Evolutionary conservation across 164 flowering plant genomes (phyloP).

Genomic region (Saururus chinensis): DNA sequence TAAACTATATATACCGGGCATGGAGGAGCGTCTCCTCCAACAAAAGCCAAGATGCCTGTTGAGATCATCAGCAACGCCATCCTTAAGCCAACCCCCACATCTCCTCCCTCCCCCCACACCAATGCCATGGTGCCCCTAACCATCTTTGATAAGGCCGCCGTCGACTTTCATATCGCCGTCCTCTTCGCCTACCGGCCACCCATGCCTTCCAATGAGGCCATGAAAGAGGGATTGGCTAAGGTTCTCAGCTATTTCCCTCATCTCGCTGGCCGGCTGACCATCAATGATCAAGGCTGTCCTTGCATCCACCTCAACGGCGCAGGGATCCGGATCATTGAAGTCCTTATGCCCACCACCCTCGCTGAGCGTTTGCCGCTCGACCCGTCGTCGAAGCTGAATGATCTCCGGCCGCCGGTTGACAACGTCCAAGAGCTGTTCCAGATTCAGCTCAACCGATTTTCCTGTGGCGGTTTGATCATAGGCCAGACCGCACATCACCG

Average conservation of each 20-base stretch:
- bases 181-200: conserved; percentile 2
- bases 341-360: not conserved
- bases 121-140: conserved; percentile 3
- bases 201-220: conserved; percentile 2
- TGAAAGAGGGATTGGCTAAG: conserved; percentile 1
- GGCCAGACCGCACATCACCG: conserved; percentile 2
- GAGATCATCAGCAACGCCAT: not conserved
- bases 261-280: conserved; percentile 1
- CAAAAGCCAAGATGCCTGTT: not conserved
- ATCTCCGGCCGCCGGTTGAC: not conserved
- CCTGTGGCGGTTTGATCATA: conserved; percentile 6
- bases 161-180: not conserved
- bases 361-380: not conserved
- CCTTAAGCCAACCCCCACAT: not conserved
- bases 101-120: conserved; percentile 1
- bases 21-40: not conserved
- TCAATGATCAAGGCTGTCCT: not conserved
- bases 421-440: not conserved
- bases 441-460: conserved; percentile 6
- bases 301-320: conserved; percentile 2
- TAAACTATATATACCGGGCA: not conserved
- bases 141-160: conserved; percentile 6
- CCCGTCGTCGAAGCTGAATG: not conserved
- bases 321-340: conserved; percentile 3
- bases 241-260: not conserved